Evolutionary conservation across 1,284 basidiomycete genomes (phyloP).

Genomic region (Marasmius oreades): DNA sequence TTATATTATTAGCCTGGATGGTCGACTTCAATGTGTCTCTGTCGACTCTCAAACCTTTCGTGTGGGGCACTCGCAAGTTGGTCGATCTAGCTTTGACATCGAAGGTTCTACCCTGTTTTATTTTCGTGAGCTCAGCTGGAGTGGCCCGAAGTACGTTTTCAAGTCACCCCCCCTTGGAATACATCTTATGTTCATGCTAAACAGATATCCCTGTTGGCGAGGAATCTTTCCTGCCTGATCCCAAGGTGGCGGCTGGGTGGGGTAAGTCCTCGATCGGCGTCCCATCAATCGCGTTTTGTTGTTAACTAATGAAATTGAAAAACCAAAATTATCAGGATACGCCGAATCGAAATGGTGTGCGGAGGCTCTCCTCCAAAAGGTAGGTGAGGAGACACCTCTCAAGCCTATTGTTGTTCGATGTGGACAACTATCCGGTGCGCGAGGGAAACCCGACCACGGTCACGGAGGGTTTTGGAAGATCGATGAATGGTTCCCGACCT

Average conservation of each 20-base stretch:
- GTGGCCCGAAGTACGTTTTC: constrained; percentile 18
- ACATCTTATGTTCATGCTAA: not conserved
- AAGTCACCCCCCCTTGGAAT: not conserved
- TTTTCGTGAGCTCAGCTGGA: constrained; percentile 32
- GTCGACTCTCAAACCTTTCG: constrained; percentile 20
- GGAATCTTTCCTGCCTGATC: not conserved
- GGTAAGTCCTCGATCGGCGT: not conserved
- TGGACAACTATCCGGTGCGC: not conserved
- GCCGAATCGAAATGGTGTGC: not conserved
- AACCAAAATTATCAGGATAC: not conserved
- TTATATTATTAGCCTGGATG: constrained; percentile 29
- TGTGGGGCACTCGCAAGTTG: constrained; percentile 19
- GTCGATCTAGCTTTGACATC: constrained; percentile 28
- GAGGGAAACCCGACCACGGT: not conserved
- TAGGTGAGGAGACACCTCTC: not conserved
- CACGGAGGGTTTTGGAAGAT: not conserved
- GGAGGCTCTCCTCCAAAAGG: not conserved
- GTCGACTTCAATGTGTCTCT: constrained; percentile 32
- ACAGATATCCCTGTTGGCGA: not conserved
- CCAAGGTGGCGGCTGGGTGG: not conserved
- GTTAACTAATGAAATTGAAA: no score
- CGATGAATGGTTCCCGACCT: not conserved
- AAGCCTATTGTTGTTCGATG: not conserved
- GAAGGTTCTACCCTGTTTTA: constrained; percentile 22
- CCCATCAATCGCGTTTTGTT: not conserved